Percentiles rank a stretch among this genome's conserved stretches.
Conservation (phyloP, 1,284 basidiomycete genomes). For the Prillingera fragicola region DNA sequence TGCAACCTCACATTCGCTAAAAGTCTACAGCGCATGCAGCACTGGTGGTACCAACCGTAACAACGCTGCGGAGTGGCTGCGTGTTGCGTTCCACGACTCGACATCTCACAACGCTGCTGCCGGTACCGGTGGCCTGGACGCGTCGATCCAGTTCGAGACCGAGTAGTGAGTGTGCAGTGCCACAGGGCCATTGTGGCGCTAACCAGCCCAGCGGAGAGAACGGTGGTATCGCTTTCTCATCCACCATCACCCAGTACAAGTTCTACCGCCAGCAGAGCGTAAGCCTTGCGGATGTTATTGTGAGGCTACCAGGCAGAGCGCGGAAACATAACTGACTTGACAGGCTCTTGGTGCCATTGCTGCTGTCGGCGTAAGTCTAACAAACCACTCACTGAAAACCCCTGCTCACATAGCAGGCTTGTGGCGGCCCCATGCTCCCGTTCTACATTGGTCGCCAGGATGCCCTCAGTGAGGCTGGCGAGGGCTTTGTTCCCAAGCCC, state of each 20-base stretch:
- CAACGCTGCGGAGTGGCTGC: too few relatives aligned
- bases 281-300: constrained; percentile 13
- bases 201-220: constrained; percentile 12
- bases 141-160: constrained; percentile 7
- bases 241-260: constrained; percentile 11
- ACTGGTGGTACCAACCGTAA: too few relatives aligned
- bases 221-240: constrained; percentile 7
- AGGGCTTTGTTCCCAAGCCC: constrained; percentile 12
- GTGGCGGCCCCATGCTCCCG: constrained; percentile 16
- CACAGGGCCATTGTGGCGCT: too few relatives aligned
- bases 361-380: constrained; percentile 11
- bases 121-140: constrained; percentile 8
- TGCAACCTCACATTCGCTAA: too few relatives aligned
- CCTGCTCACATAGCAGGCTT: constrained; percentile 5
- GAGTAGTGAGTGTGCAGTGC: too few relatives aligned
- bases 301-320: neutral
- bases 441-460: constrained; percentile 14
- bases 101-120: constrained; percentile 5
- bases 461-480: neutral
- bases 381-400: neutral
- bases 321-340: neutral
- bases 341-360: constrained; percentile 15
- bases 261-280: constrained; percentile 13
- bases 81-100: constrained; percentile 12
- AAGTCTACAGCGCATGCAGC: too few relatives aligned